phyloP scores from a whole-genome alignment of 2,329 filamentous ascomycete species.

The Stemphylium vesicarium region DNA sequence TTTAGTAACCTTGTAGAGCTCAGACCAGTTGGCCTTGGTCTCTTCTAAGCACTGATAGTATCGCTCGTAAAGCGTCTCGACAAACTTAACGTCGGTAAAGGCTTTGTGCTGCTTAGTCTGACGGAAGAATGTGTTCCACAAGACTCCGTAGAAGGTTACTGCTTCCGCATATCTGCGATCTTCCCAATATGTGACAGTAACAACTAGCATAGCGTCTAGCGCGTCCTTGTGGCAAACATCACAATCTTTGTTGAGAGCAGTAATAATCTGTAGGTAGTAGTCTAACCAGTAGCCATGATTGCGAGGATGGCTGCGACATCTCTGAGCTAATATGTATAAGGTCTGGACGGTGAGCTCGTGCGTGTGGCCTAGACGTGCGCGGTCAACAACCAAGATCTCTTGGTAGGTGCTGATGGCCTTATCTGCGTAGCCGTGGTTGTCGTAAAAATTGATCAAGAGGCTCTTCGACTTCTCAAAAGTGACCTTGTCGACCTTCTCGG shows the following conservation, averaged over 20 bases:
- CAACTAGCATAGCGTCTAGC: constrained; percentile 50
- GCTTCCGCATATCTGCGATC: constrained; percentile 48
- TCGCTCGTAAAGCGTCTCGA: constrained; percentile 54
- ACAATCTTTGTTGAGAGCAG: constrained; percentile 49
- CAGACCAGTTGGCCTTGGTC: constrained; percentile 49
- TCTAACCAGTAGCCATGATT: constrained; percentile 55
- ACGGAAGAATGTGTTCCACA: constrained; percentile 55
- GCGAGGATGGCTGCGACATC: constrained; percentile 45
- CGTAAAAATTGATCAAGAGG: constrained; percentile 47
- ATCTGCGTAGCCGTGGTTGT: constrained; percentile 47
- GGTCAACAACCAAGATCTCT: constrained; percentile 47
- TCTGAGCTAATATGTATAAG: constrained; percentile 54
- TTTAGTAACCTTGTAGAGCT: constrained; percentile 51
- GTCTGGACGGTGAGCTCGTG: constrained; percentile 56
- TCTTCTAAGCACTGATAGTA: constrained; percentile 54
- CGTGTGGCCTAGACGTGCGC: constrained; percentile 36
- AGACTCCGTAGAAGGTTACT: constrained; percentile 49
- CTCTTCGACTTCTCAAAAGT: constrained; percentile 44
- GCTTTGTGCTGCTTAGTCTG: constrained; percentile 54
- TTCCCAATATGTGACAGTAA: constrained; percentile 55
- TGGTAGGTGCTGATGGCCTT: constrained; percentile 46
- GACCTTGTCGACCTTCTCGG: constrained; percentile 31
- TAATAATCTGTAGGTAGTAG: constrained; percentile 57
- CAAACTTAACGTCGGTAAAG: constrained; percentile 49
- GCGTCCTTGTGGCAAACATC: constrained; percentile 49